phyloP scores from a whole-genome alignment of 192 early-diverging fungal species.

The Funneliformis geosporum region DNA sequence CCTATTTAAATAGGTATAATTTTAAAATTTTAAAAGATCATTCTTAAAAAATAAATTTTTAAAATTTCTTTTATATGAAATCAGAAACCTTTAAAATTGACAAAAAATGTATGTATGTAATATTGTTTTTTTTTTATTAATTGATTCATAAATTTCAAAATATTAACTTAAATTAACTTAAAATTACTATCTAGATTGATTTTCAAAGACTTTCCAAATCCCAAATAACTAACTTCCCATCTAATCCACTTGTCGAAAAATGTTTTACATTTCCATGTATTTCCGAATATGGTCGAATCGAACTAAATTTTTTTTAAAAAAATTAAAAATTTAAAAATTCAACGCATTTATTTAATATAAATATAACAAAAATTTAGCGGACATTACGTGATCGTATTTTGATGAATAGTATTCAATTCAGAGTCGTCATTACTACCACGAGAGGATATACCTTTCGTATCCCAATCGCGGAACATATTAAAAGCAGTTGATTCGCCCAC shows the following conservation, averaged over 20 bases:
- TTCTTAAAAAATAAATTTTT: too few species aligned
- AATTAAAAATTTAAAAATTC: not conserved
- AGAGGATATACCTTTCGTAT: conserved; percentile 69
- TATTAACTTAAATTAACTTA: too few species aligned
- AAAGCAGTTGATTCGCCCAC: conserved; percentile 68
- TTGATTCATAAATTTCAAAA: too few species aligned
- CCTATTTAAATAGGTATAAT: too few species aligned
- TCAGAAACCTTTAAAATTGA: too few species aligned
- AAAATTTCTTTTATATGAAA: too few species aligned
- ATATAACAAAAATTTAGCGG: conserved; percentile 2
- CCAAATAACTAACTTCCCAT: conserved; percentile 87
- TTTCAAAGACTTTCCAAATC: conserved; percentile 35
- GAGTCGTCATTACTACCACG: conserved; percentile 59
- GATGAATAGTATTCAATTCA: conserved; percentile 82
- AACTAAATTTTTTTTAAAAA: conserved; percentile 32
- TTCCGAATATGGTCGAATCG: conserved; percentile 56
- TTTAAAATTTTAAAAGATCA: too few species aligned
- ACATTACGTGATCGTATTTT: conserved; percentile 91
- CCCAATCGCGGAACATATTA: conserved; percentile 91
- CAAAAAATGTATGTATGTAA: too few species aligned
- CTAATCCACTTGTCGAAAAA: conserved; percentile 78
- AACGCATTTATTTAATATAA: not conserved
- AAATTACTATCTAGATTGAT: not conserved
- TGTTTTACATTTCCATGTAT: conserved; percentile 57
- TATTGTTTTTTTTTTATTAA: too few species aligned